These are phyloP conservation scores for Cadophora luteo-olivacea DNA, from an alignment of 2,329 filamentous ascomycete genomes.

Conservation along the genomic window DNA sequence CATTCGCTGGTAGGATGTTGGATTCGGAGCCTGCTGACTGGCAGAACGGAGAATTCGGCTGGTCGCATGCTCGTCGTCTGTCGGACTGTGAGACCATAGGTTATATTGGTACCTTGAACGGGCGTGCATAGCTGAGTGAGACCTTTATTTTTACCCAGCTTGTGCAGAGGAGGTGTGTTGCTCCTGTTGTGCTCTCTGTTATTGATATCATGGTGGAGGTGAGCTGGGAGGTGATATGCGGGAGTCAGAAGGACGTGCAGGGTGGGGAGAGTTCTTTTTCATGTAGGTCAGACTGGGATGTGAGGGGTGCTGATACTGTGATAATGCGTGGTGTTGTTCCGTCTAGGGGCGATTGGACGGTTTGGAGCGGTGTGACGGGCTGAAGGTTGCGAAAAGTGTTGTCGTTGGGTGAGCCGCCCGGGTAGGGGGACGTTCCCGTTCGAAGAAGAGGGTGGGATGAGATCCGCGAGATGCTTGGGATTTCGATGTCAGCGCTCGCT, in stretches of 20 bases:
- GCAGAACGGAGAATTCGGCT: conserved; percentile 36
- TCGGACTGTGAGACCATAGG: conserved; percentile 31
- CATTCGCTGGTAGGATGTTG: conserved; percentile 7
- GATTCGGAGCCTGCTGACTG: conserved; percentile 30
- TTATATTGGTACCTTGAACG: conserved; percentile 29
- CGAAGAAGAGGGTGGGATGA: conserved; percentile 18
- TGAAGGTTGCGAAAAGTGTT: conserved; percentile 18
- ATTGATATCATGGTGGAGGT: conserved; percentile 12
- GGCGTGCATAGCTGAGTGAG: conserved; percentile 28
- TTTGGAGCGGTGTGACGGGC: conserved; percentile 31
- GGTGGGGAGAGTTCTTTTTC: conserved; percentile 22
- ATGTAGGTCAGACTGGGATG: conserved; percentile 14
- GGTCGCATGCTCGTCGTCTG: conserved; percentile 31
- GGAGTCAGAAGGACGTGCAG: conserved; percentile 27
- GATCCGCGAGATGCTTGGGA: conserved; percentile 18
- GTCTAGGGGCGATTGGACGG: conserved; percentile 26
- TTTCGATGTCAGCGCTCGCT: conserved; percentile 22
- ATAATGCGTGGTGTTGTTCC: conserved; percentile 15
- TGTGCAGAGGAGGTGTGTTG: not conserved
- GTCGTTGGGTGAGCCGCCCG: conserved; percentile 13
- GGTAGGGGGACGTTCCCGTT: conserved; percentile 1
- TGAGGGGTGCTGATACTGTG: conserved; percentile 13
- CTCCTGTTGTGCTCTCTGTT: conserved; percentile 8
- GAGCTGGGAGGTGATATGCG: conserved; percentile 22
- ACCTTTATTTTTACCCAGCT: conserved; percentile 23